These are phyloP conservation scores for Davidsoniella virescens DNA, from an alignment of 2,329 filamentous ascomycete species.

Conservation along the genomic window DNA sequence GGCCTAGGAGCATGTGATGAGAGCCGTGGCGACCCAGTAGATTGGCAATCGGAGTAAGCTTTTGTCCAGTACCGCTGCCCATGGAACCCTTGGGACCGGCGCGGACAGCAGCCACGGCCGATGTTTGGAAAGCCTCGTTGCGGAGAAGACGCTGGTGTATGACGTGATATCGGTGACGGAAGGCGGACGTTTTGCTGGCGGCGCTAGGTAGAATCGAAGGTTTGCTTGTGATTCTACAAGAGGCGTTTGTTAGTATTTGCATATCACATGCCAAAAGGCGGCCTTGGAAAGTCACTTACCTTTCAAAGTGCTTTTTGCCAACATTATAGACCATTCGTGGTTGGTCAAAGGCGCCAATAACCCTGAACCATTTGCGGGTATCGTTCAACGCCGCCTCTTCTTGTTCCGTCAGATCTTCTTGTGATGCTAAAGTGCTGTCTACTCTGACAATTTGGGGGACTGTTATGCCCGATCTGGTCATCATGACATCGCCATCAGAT, in stretches of 20 bases:
- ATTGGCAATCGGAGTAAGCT: constrained; percentile 71
- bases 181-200: constrained; percentile 67
- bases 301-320: constrained; percentile 80
- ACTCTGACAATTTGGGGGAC: constrained; percentile 24
- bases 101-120: constrained; percentile 49
- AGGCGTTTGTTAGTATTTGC: constrained; percentile 11
- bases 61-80: constrained; percentile 56
- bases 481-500: constrained; percentile 33
- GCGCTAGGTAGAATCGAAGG: constrained; percentile 60
- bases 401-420: constrained; percentile 39
- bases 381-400: constrained; percentile 44
- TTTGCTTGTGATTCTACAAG: constrained; percentile 38
- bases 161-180: constrained; percentile 80
- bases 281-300: constrained; percentile 25
- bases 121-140: constrained; percentile 83
- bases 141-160: constrained; percentile 83
- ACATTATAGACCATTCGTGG: constrained; percentile 64
- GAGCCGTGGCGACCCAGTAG: constrained; percentile 64
- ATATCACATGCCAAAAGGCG: background rate
- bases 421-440: constrained; percentile 44
- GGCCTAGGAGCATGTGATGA: constrained; percentile 71
- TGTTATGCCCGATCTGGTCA: constrained; percentile 36
- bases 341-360: constrained; percentile 72
- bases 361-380: constrained; percentile 66
- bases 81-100: constrained; percentile 37